Evolutionary conservation across 1,284 basidiomycete species (phyloP).

Genomic region (Trametes sp.): DNA sequence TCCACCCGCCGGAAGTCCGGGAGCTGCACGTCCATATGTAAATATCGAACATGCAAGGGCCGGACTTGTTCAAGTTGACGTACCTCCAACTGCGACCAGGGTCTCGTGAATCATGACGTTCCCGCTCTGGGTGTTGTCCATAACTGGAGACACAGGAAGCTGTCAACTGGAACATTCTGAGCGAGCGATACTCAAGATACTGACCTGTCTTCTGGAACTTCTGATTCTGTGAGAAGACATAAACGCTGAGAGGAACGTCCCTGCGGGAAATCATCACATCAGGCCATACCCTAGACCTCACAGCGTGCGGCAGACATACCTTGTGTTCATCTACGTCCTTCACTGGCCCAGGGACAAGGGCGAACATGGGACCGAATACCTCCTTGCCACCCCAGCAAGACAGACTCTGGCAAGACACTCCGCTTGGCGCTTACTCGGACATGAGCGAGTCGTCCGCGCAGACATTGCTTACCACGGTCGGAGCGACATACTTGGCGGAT

Average conservation of each 20-base stretch:
- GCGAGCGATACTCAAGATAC: background rate
- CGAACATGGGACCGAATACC: slow-evolving; percentile 56
- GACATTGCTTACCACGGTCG: slow-evolving; percentile 73
- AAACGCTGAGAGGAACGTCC: slow-evolving; percentile 79
- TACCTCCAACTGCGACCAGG: slow-evolving; percentile 61
- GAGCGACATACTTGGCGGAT: slow-evolving; percentile 64
- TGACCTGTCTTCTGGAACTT: slow-evolving; percentile 67
- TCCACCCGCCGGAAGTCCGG: slow-evolving; percentile 76
- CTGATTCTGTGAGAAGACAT: slow-evolving; percentile 73
- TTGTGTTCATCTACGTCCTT: slow-evolving; percentile 67
- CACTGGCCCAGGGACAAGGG: slow-evolving; percentile 81
- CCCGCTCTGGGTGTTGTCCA: slow-evolving; percentile 72
- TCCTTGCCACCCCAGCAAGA: slow-evolving; percentile 41
- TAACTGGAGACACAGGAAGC: slow-evolving; percentile 50
- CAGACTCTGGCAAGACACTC: background rate
- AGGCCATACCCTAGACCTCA: too few species aligned
- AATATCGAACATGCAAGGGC: too few species aligned
- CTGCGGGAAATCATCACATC: slow-evolving; percentile 43
- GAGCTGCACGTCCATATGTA: slow-evolving; percentile 45
- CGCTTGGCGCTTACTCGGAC: slow-evolving; percentile 60
- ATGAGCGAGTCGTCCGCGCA: slow-evolving; percentile 72
- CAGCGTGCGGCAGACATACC: slow-evolving; percentile 45
- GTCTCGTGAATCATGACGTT: slow-evolving; percentile 69
- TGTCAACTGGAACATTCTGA: background rate
- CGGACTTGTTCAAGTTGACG: slow-evolving; percentile 27